Evolutionary conservation across 2,329 filamentous ascomycete species (phyloP), one percentile per base, ranked within the genome.

Genomic region (Trichoderma atroviride): DNA sequence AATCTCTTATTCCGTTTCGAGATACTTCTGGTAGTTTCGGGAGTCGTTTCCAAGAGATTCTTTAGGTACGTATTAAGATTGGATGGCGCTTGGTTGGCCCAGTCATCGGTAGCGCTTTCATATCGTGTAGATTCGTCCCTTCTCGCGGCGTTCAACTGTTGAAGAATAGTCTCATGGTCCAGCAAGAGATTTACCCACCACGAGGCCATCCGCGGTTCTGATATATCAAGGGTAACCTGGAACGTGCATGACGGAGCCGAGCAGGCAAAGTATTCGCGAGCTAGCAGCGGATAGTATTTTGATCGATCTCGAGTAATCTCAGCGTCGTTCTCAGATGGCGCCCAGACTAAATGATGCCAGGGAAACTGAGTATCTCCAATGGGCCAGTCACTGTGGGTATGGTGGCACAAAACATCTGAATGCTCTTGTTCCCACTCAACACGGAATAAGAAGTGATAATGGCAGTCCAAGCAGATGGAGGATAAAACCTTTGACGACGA

Each of bases 1-100:
- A 88, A 88, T 16, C 84, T 82, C 74, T 88, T 88, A 72, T 89
- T 89, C 1, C 86, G 79, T 65, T 84, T 85, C 2, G 86, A 85
- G 43, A 89, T 87, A 61, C 79, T 84, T 56, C 83, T 78, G 0
- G 75, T 75, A 10, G 79, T 78, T 43, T 79, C 78, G 1, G 77
- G 76, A 2, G 77, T 75, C 1, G 76, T 76, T 29, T 82, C 79
- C 3, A 85, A 78, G 6, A 85, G 78, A 69, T 88, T 85, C 37
- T 81, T 82, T 4, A 88, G 76, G 61, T 88, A 88, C 7, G 82
- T 83, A 68, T 83, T 82, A 4, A 88, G 76, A 13, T 85, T 86
- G 7, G 74, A 64, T 3, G 84, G 78, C 0, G 83, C 79, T n/a
- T 80, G 79, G 2, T 77, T 75, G 3, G 75, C 76, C 76, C 82